These are phyloP conservation scores for Aspergillus mulundensis DNA, from an alignment of 495 filamentous ascomycete species.

Conservation along the genomic window DNA sequence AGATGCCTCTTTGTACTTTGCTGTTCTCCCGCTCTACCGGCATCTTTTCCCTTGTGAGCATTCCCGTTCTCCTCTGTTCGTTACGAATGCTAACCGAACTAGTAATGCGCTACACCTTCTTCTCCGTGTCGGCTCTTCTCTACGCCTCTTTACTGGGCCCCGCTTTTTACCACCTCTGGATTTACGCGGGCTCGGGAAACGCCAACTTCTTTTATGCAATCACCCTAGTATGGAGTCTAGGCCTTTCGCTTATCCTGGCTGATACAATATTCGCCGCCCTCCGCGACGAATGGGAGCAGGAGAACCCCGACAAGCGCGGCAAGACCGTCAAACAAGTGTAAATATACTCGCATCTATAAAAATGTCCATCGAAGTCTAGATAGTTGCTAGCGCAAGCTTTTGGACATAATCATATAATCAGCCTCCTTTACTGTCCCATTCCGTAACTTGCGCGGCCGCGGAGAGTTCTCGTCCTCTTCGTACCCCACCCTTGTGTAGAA, in stretches of 20 bases:
- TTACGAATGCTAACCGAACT: slow-evolving; percentile 15
- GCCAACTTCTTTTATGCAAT: slow-evolving; percentile 99
- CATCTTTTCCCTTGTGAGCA: slow-evolving; percentile 83
- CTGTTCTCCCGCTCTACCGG: slow-evolving; percentile 77
- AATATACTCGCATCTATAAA: slow-evolving; percentile 7
- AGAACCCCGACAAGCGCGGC: slow-evolving; percentile 83
- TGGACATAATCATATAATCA: slow-evolving; percentile 72
- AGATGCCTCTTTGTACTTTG: slow-evolving; percentile 79
- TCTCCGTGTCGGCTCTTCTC: slow-evolving; percentile 72
- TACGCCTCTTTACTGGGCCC: slow-evolving; percentile 88
- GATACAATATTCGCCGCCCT: slow-evolving; percentile 85
- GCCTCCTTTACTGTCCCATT: slow-evolving; percentile 59
- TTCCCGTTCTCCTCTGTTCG: too few relatives aligned
- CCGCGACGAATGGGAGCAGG: slow-evolving; percentile 90
- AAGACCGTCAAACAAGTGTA: slow-evolving; percentile 84
- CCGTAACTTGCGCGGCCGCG: slow-evolving; percentile 55
- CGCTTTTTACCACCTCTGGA: slow-evolving; percentile 96
- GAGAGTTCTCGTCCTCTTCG: slow-evolving; percentile 61
- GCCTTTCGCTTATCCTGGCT: slow-evolving; percentile 71
- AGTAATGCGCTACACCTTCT: slow-evolving; percentile 94
- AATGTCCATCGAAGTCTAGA: slow-evolving; percentile 2
- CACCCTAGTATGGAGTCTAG: slow-evolving; percentile 93
- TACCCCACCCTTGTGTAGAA: slow-evolving; percentile 74
- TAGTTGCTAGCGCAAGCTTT: slow-evolving; percentile 32
- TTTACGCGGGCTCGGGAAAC: slow-evolving; percentile 95